These are phyloP conservation scores for Coffea eugenioides DNA, from an alignment of 257 asterid species.

Conservation along the genomic window DNA sequence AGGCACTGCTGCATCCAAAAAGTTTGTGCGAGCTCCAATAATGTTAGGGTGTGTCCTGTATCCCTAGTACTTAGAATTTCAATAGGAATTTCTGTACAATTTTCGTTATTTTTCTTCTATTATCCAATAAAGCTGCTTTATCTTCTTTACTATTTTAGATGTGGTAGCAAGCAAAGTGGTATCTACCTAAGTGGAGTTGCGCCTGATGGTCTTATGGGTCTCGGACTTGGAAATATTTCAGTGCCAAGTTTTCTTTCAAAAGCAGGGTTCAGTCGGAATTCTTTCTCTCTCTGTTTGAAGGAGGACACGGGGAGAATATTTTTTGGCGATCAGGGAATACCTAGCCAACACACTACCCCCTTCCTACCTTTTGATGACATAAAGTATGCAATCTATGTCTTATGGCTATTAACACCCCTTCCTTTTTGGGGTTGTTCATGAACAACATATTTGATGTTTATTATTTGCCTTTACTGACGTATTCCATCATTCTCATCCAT, in stretches of 20 bases:
- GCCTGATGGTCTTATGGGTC: conserved; percentile 93
- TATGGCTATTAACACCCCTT: background rate
- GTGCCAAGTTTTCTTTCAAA: conserved; percentile 81
- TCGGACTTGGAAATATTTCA: conserved; percentile 82
- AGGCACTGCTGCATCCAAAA: conserved; percentile 35
- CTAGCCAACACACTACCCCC: conserved; percentile 61
- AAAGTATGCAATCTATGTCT: conserved; percentile 39
- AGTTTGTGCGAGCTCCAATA: conserved; percentile 61
- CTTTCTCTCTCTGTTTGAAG: conserved; percentile 71
- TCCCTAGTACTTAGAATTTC: background rate
- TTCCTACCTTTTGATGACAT: conserved; percentile 53
- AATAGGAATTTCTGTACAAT: too few relatives aligned
- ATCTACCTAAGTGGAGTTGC: conserved; percentile 77
- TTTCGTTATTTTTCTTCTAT: background rate
- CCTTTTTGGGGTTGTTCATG: background rate
- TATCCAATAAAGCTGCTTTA: background rate
- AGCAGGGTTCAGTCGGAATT: conserved; percentile 59
- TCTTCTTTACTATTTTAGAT: conserved; percentile 41
- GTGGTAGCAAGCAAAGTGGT: conserved; percentile 92
- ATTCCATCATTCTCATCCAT: background rate
- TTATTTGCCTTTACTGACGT: background rate
- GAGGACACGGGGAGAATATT: conserved; percentile 79
- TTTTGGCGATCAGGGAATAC: conserved; percentile 71
- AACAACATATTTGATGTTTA: background rate
- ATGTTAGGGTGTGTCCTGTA: conserved; percentile 55